A percentile compares a stretch with the other conserved stretches of the same genome.
Conservation (phyloP, 2,329 filamentous ascomycete genomes). For the Graphiopsis chlorocephala region DNA sequence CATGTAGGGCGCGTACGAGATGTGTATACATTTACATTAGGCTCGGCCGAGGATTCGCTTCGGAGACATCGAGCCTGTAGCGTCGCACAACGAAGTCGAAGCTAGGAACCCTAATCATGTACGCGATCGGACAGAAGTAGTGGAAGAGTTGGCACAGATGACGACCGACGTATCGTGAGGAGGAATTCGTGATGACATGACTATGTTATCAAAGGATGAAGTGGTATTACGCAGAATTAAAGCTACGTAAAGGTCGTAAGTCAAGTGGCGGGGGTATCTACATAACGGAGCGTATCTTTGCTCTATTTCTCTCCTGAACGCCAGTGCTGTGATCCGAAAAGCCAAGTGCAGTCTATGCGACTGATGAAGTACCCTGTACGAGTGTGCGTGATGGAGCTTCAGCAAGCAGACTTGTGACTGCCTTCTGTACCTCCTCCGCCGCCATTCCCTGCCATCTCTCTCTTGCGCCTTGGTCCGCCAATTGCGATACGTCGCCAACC, state of each 20-base stretch:
- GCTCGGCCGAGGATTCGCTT: not conserved
- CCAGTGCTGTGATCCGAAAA: slow-evolving; percentile 5
- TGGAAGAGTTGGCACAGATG: not conserved
- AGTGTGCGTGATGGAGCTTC: not conserved
- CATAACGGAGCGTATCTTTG: not conserved
- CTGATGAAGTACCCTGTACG: not conserved
- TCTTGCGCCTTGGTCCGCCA: slow-evolving; percentile 63
- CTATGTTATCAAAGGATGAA: not conserved
- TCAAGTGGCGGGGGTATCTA: slow-evolving; percentile 8
- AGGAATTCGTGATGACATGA: not conserved
- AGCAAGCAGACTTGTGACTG: slow-evolving; percentile 49
- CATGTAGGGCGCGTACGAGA: not conserved
- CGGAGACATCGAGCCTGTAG: not conserved
- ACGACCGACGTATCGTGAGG: not conserved
- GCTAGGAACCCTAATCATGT: not conserved
- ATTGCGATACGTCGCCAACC: slow-evolving; percentile 51
- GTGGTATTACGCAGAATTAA: not conserved
- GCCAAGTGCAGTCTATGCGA: not conserved
- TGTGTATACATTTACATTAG: not conserved
- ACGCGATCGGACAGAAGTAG: slow-evolving; percentile 15
- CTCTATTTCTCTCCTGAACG: slow-evolving; percentile 4
- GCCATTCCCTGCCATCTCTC: slow-evolving; percentile 74
- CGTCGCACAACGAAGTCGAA: not conserved
- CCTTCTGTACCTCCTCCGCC: slow-evolving; percentile 72
- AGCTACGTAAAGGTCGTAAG: not conserved